Percentiles rank a stretch among this genome's conserved stretches.
These are phyloP conservation scores for Daldinia caldariorum DNA, from an alignment of 495 filamentous ascomycete species.

Conservation along the genomic window DNA sequence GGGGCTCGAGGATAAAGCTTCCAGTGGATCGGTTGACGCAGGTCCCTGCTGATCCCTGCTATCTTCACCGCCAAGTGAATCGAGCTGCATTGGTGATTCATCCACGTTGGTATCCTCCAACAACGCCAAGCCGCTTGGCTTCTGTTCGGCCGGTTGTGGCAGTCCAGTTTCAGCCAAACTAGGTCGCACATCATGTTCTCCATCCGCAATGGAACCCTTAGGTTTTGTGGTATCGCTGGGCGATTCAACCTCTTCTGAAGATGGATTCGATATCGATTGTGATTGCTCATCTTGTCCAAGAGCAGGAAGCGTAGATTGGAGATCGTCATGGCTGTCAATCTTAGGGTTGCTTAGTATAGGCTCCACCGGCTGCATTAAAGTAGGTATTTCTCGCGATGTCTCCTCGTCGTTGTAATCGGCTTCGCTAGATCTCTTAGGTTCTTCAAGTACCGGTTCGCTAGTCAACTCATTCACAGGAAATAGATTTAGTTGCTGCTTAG, in stretches of 20 bases:
- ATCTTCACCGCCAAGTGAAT: conserved; percentile 35
- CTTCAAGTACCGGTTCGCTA: conserved; percentile 6
- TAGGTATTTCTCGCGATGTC: conserved; percentile 6
- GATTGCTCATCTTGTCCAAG: conserved; percentile 17
- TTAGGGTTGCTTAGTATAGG: neutral
- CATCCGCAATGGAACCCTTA: conserved; percentile 14
- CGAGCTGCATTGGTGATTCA: conserved; percentile 38
- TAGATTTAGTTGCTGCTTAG: neutral
- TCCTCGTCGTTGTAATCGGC: neutral
- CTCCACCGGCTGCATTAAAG: conserved; percentile 9
- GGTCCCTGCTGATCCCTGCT: conserved; percentile 23
- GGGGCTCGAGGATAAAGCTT: conserved; percentile 18
- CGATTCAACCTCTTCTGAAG: conserved; percentile 17
- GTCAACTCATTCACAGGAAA: conserved; percentile 1
- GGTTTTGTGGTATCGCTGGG: conserved; percentile 13
- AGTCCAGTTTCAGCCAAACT: conserved; percentile 28
- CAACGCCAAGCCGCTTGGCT: conserved; percentile 27
- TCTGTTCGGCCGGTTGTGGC: conserved; percentile 22
- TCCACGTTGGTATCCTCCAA: conserved; percentile 30
- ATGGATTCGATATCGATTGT: conserved; percentile 1
- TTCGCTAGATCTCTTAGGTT: conserved; percentile 5
- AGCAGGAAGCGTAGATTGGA: conserved; percentile 3
- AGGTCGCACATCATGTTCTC: conserved; percentile 25
- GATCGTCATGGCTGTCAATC: neutral
- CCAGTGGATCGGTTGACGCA: conserved; percentile 25